A percentile compares a stretch with the other conserved stretches of the same genome.
Evolutionary conservation across 2,329 filamentous ascomycete species (phyloP).

Genomic region (Grosmannia serpens): DNA sequence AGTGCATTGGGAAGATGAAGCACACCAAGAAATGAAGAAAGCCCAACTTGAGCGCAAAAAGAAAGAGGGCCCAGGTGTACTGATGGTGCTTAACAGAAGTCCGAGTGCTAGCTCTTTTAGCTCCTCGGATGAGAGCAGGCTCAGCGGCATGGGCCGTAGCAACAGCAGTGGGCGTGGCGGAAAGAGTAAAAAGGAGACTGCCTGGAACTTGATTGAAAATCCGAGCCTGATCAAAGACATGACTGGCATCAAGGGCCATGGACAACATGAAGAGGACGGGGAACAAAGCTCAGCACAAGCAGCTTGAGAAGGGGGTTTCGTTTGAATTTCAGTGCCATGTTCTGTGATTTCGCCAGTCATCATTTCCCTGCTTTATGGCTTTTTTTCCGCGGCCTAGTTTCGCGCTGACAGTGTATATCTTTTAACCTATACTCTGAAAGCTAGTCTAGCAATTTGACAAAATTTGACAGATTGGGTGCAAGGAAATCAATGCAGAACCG

Average conservation of each 20-base stretch:
- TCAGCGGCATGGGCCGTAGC: slow-evolving; percentile 22
- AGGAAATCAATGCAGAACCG: neutral
- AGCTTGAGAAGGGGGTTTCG: neutral
- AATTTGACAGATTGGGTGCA: neutral
- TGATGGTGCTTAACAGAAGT: slow-evolving; percentile 47
- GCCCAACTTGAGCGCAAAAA: slow-evolving; percentile 67
- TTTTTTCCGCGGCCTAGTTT: neutral
- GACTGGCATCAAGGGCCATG: neutral
- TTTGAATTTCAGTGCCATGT: neutral
- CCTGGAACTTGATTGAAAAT: slow-evolving; percentile 38
- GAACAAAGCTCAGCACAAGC: neutral
- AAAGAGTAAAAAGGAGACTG: slow-evolving; percentile 40
- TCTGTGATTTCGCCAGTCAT: neutral
- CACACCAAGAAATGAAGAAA: slow-evolving; percentile 63
- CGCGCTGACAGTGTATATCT: neutral
- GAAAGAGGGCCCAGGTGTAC: slow-evolving; percentile 35
- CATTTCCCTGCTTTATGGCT: neutral
- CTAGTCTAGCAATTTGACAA: too few relatives aligned
- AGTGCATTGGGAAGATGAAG: slow-evolving; percentile 68
- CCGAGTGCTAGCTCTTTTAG: slow-evolving; percentile 36
- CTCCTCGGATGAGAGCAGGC: slow-evolving; percentile 39
- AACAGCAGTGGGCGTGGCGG: slow-evolving; percentile 17
- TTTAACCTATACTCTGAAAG: neutral
- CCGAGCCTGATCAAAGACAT: slow-evolving; percentile 30
- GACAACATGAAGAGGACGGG: neutral